Percentiles rank a stretch among this genome's conserved stretches.
phyloP scores from a whole-genome alignment of 148 eudicot species.

The Vaccinium myrtillus region DNA sequence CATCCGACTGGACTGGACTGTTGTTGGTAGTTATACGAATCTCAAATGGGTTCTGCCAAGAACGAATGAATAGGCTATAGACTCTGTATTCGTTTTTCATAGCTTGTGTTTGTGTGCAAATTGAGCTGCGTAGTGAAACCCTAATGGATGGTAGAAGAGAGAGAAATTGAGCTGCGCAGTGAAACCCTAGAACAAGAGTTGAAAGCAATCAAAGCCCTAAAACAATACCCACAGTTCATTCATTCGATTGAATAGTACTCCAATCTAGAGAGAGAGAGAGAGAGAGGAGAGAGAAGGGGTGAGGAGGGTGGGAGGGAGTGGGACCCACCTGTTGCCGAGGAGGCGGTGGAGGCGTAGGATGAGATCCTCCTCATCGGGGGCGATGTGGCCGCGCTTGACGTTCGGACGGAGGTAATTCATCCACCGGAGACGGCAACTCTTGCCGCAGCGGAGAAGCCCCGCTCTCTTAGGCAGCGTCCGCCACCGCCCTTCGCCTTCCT shows the following conservation, averaged over 20 bases:
- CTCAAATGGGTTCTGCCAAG: neutral
- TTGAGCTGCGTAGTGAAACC: neutral
- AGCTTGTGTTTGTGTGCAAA: neutral
- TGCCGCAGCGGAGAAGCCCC: constrained; percentile 58
- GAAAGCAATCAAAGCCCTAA: neutral
- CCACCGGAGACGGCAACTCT: constrained; percentile 69
- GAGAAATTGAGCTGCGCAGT: neutral
- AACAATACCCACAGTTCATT: neutral
- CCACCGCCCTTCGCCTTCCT: constrained; percentile 43
- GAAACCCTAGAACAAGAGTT: constrained; percentile 7
- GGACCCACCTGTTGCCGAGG: constrained; percentile 49
- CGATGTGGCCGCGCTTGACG: constrained; percentile 60
- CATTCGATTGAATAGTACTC: neutral
- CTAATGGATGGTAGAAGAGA: neutral
- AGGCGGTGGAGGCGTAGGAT: constrained; percentile 69
- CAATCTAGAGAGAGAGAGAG: too few relatives aligned
- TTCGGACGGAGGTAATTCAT: constrained; percentile 61
- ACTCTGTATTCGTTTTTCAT: too few relatives aligned
- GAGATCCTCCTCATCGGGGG: constrained; percentile 62
- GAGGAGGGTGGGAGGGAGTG: too few relatives aligned
- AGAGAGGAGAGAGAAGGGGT: too few relatives aligned
- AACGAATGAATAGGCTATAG: neutral
- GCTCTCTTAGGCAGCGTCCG: constrained; percentile 42
- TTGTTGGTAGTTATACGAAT: too few relatives aligned
- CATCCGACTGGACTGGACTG: too few relatives aligned